phyloP scores from a whole-genome alignment of 164 flowering plant species.

The Nelumbo lutea region DNA sequence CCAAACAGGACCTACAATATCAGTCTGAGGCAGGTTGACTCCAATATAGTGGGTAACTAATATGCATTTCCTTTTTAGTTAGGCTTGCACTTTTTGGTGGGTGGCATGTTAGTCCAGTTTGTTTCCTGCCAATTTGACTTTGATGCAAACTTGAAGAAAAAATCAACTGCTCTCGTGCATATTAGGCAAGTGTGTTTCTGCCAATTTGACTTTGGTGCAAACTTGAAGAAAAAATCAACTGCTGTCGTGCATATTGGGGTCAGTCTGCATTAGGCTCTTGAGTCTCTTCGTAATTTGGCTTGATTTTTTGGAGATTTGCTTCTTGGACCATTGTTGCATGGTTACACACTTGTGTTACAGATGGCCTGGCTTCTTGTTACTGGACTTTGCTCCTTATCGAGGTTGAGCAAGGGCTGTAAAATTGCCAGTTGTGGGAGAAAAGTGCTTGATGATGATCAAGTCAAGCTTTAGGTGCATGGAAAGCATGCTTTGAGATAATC shows the following conservation, averaged over 20 bases:
- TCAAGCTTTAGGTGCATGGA: not conserved
- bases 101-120: no score
- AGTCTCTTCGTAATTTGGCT: not conserved
- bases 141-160: not conserved
- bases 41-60: not conserved
- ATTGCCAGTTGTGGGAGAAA: not conserved
- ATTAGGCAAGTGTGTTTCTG: not conserved
- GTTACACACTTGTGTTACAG: no score
- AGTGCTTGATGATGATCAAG: not conserved
- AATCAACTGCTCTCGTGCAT: no score
- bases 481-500: slow-evolving; percentile 2
- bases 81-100: no score
- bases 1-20: not conserved
- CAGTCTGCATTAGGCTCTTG: no score
- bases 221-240: not conserved
- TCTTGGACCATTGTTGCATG: no score
- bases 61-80: not conserved
- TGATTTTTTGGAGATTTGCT: not conserved
- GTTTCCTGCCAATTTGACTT: not conserved
- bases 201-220: not conserved
- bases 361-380: no score
- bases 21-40: not conserved
- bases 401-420: no score
- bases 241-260: no score
- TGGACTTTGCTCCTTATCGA: no score